Evolutionary conservation across 2,329 filamentous ascomycete species (phyloP), one percentile per base, ranked within the genome.

Genomic region (Aspergillus carbonarius): DNA sequence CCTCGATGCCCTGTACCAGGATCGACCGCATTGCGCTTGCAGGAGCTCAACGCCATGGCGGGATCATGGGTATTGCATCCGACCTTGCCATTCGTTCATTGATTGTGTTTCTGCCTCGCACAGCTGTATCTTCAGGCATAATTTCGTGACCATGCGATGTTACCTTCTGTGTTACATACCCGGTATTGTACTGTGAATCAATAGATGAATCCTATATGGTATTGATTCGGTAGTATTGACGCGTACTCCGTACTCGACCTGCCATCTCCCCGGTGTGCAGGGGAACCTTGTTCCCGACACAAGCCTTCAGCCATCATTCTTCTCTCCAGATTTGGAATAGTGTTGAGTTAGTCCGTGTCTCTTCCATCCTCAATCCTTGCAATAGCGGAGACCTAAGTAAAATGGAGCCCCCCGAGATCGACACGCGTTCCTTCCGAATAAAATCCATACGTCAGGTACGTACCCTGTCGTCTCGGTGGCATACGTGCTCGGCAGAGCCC

Each of bases 141-240:
- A 30, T 48, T 30, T 25, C n/a, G 44, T 48, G 44, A 25, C n/a
- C 25, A 13, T 48, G 32, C 44, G 44, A 48, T 48, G 44, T 48
- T 55, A 63, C 63, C 60, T 55, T 32, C 27, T 23, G 30, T 48
- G 44, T 48, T 55, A 63, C 63, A 60, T 57, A 61, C 58, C 52
- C 52, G 53, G 20, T 42, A 25, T 27, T 58, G 53, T 51, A 54
- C 39, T 51, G 55, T 44, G 46, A 55, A 50, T 50, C 44, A 15
- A 59, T 56, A 59, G 54, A 61, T 37, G 44, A 30, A 48, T 13
- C 5, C 10, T 32, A 17, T 32, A 17, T 18, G 23, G 17, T 12
- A n/a, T 27, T 30, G 10, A 32, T 32, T 10, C 32, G 44, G 44
- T 32, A 17, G 25, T 32, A n/a, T 47, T 15, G 44, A 47, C 6